These are phyloP conservation scores for Albifimbria verrucaria DNA, from an alignment of 2,329 filamentous ascomycete species.

Conservation along the genomic window DNA sequence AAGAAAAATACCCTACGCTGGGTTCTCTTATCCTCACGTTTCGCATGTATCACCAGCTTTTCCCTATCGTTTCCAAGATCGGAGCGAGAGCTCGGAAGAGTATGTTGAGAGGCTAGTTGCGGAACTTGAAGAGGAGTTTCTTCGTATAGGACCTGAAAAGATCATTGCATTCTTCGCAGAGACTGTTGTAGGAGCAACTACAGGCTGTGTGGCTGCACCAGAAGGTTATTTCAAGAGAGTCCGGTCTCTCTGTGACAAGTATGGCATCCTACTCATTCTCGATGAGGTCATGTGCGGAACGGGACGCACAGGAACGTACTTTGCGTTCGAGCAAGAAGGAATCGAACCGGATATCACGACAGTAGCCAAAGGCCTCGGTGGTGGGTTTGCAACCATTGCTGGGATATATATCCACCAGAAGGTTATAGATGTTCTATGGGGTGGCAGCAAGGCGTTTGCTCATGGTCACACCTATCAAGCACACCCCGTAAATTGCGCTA, in stretches of 20 bases:
- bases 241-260: slow-evolving; percentile 44
- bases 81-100: slow-evolving; percentile 6
- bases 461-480: slow-evolving; percentile 56
- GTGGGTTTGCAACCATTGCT: slow-evolving; percentile 54
- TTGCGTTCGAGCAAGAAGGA: slow-evolving; percentile 54
- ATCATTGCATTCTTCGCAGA: slow-evolving; percentile 43
- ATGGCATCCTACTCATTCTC: slow-evolving; percentile 48
- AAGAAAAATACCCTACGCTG: slow-evolving; percentile 11
- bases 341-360: slow-evolving; percentile 52
- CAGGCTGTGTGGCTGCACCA: slow-evolving; percentile 48
- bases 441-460: slow-evolving; percentile 33
- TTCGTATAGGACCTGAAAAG: slow-evolving; percentile 36
- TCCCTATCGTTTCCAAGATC: slow-evolving; percentile 7
- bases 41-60: slow-evolving; percentile 13
- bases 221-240: slow-evolving; percentile 49
- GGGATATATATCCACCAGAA: slow-evolving; percentile 47
- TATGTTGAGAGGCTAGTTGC: slow-evolving; percentile 8
- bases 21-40: slow-evolving; percentile 15
- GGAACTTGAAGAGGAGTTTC: slow-evolving; percentile 42
- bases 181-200: slow-evolving; percentile 40
- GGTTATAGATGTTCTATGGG: slow-evolving; percentile 9
- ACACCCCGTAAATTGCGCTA: slow-evolving; percentile 33
- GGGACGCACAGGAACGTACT: slow-evolving; percentile 55
- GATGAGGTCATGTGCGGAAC: slow-evolving; percentile 65
- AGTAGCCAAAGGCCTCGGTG: slow-evolving; percentile 57